Evolutionary conservation across 306 rosid species (phyloP).

Genomic region (Cyamopsis tetragonoloba): DNA sequence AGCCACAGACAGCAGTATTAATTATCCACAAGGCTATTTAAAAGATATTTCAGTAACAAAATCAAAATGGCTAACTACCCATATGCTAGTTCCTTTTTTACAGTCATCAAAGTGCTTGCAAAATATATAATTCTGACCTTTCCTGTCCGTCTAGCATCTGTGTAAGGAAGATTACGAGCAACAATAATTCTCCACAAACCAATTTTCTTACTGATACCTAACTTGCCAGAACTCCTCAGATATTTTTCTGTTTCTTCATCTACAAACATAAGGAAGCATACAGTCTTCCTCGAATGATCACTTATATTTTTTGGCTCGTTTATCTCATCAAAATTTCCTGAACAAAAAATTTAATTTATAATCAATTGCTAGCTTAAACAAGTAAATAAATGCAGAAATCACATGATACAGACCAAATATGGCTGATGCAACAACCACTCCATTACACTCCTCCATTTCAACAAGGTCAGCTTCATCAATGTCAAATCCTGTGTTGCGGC

Average conservation of each 20-base stretch:
- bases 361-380: slow-evolving; percentile 23
- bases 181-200: slow-evolving; percentile 82
- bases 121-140: slow-evolving; percentile 56
- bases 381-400: not conserved
- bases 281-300: slow-evolving; percentile 62
- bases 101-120: not conserved
- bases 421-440: slow-evolving; percentile 93
- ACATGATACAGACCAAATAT: slow-evolving; percentile 61
- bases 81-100: slow-evolving; percentile 12
- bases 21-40: not conserved
- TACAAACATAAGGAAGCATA: slow-evolving; percentile 86
- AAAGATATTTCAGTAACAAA: not conserved
- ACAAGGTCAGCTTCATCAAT: slow-evolving; percentile 67
- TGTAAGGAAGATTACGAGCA: slow-evolving; percentile 69
- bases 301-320: slow-evolving; percentile 70
- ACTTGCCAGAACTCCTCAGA: slow-evolving; percentile 44
- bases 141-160: slow-evolving; percentile 79
- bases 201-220: slow-evolving; percentile 59
- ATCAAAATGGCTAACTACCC: slow-evolving; percentile 5
- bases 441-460: slow-evolving; percentile 78
- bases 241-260: slow-evolving; percentile 74
- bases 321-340: slow-evolving; percentile 87
- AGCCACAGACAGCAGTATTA: not conserved
- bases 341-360: slow-evolving; percentile 20
- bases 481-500: slow-evolving; percentile 78